Conservation (phyloP, 2,329 filamentous ascomycete species). For the Dactylonectria macrodidyma region DNA sequence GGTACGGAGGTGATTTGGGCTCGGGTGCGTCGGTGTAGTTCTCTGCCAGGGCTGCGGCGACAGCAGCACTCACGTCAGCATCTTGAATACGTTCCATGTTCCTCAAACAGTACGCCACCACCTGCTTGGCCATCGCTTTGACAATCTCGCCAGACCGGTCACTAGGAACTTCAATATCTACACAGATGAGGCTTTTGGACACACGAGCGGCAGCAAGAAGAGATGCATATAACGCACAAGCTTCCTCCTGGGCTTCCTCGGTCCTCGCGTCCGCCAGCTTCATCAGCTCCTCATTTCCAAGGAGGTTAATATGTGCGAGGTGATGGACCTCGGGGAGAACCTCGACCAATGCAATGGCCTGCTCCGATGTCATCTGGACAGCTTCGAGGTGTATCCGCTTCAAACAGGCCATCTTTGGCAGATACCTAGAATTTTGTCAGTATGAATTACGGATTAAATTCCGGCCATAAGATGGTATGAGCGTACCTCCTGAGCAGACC, state of each 20-base stretch:
- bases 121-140: conserved; percentile 91
- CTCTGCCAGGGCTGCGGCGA: conserved; percentile 60
- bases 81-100: conserved; percentile 89
- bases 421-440: conserved; percentile 65
- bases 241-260: conserved; percentile 89
- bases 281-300: conserved; percentile 83
- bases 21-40: conserved; percentile 50
- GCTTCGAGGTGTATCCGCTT: conserved; percentile 91
- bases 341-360: conserved; percentile 92
- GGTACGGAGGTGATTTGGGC: conserved; percentile 63
- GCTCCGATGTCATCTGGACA: conserved; percentile 86
- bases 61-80: conserved; percentile 68
- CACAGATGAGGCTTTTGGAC: conserved; percentile 85
- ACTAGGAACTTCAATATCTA: conserved; percentile 92
- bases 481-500: conserved; percentile 80
- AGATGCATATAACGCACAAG: conserved; percentile 93
- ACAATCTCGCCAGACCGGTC: conserved; percentile 89
- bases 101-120: conserved; percentile 93
- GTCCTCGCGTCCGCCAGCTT: conserved; percentile 82
- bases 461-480: background rate
- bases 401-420: conserved; percentile 83
- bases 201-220: conserved; percentile 89
- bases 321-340: conserved; percentile 86
- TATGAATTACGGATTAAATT: background rate
- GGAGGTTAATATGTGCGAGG: conserved; percentile 88